These are phyloP conservation scores for Scleroderma bovista DNA, from an alignment of 768 basidiomycete species.

Conservation along the genomic window DNA sequence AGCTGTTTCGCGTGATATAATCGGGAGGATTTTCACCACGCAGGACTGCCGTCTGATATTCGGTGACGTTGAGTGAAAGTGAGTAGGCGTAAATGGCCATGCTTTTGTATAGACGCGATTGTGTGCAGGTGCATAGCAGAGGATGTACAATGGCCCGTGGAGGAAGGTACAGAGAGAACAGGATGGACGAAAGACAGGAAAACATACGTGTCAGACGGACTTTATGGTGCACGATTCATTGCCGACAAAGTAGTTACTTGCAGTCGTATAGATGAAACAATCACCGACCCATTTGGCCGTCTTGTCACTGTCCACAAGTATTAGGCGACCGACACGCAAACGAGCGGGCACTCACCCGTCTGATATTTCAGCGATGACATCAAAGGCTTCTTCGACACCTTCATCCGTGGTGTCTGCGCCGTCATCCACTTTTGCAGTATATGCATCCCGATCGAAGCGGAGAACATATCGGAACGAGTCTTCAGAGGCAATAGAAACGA, in stretches of 20 bases:
- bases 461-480: constrained; percentile 93
- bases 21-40: constrained; percentile 85
- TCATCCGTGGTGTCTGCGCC: constrained; percentile 77
- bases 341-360: constrained; percentile 53
- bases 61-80: constrained; percentile 82
- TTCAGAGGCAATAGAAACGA: too few species aligned
- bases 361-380: constrained; percentile 81
- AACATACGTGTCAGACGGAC: constrained; percentile 88
- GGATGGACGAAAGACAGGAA: too few species aligned
- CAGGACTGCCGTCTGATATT: constrained; percentile 94
- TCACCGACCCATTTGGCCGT: constrained; percentile 99
- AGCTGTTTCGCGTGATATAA: constrained; percentile 85
- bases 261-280: constrained; percentile 93
- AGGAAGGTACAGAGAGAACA: not conserved
- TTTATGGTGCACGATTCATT: constrained; percentile 90
- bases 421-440: constrained; percentile 71
- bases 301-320: constrained; percentile 54
- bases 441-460: constrained; percentile 86
- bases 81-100: constrained; percentile 78
- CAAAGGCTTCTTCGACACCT: constrained; percentile 95
- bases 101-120: constrained; percentile 96
- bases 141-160: constrained; percentile 74
- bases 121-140: constrained; percentile 92
- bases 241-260: constrained; percentile 91
- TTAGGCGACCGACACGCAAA: not conserved